Evolutionary conservation across 768 basidiomycete genomes (phyloP), one percentile per base, ranked within the genome.

Genomic region (Rhizopogon rudus): DNA sequence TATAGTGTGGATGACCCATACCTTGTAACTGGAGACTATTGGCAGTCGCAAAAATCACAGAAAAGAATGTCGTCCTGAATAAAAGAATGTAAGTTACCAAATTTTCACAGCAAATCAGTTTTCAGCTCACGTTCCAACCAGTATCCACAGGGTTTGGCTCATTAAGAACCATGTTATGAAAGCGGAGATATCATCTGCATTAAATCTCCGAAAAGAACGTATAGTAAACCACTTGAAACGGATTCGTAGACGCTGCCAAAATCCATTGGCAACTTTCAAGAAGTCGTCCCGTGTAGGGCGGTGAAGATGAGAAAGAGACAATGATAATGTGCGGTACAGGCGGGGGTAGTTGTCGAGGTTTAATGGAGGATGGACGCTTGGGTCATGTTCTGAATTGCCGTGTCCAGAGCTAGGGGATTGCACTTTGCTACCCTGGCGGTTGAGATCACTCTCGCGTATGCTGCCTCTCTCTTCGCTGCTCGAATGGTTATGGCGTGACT

Each of bases 201-300:
- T 94, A 73, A 95, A 99, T 64, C 83, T 87, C 45, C 96, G 83
- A 74, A 97, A 99, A 4, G 91, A 93, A 58, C 91, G 80, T 63
- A 98, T 95, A 10, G 93, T 93, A 61, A 94, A 89, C 97, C 97
- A 99, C 67, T 93, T 93, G 75, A 98, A 92, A n/a, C 93, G 82
- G 61, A 98, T 89, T 20, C 87, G 81, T 22, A 88, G 69, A 3
- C 97, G 84, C 61, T 96, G 82, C 86, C 93, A 93, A 68, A 95
- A 94, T n/a, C 87, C 86, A 31, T 81, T 88, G 3, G 95, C 87
- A 3, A 92, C 87, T 17, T 81, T 83, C 37, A 98, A 78, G 56
- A 98, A 86, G 66, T 98, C 92, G 44, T 97, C 94, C 42, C 87
- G 83, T 0, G 92, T 91, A 0, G 94, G 96, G 39, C 88, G 77